phyloP scores from a whole-genome alignment of 208 protist species.

The Acanthamoeba divionensis region DNA sequence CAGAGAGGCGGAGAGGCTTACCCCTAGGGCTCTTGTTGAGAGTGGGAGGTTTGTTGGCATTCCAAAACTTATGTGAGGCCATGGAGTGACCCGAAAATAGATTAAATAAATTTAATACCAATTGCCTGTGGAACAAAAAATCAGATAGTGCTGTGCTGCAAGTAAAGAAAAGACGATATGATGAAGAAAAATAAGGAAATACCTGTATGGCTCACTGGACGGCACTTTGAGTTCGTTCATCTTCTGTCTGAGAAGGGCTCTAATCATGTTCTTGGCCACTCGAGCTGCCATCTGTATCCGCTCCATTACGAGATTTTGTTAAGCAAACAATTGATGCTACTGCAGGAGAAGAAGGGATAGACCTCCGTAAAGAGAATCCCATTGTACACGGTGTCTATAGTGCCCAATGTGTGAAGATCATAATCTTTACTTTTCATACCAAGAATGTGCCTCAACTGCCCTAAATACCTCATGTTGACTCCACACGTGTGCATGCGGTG shows the following conservation, averaged over 20 bases:
- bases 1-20: no score
- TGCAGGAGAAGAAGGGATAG: not conserved
- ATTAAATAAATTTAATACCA: constrained; percentile 36
- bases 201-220: constrained; percentile 33
- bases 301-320: not conserved
- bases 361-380: constrained; percentile 30
- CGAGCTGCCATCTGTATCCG: constrained; percentile 34
- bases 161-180: not conserved
- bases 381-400: not conserved
- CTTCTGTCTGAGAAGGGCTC: constrained; percentile 8
- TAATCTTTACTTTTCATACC: no score
- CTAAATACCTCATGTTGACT: constrained; percentile 49
- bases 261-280: constrained; percentile 40
- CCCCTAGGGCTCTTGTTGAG: no score
- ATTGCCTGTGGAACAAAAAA: not conserved
- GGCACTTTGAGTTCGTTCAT: constrained; percentile 43
- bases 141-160: not conserved
- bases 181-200: not conserved
- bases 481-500: constrained; percentile 44
- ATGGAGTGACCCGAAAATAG: constrained; percentile 4
- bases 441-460: no score
- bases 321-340: no score
- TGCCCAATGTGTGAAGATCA: not conserved
- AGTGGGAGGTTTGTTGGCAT: not conserved
- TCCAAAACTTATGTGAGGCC: not conserved